Conservation (phyloP, 345 rosid species). For the Heritiera littoralis region DNA sequence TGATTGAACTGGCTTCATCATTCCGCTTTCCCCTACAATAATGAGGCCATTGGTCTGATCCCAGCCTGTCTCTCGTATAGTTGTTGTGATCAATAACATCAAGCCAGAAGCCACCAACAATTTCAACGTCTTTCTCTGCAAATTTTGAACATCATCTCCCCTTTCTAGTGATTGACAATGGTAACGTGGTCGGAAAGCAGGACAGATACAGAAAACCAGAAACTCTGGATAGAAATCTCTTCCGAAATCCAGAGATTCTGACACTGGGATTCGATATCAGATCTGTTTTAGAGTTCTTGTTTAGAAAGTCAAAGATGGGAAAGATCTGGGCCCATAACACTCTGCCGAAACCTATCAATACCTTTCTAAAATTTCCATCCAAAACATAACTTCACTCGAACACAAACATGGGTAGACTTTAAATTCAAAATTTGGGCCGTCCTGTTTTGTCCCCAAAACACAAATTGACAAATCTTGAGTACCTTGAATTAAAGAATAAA, state of each 20-base stretch:
- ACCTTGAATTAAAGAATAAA: not conserved
- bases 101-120: not conserved
- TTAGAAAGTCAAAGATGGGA: not conserved
- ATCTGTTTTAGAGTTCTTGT: not conserved
- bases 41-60: conserved; percentile 25
- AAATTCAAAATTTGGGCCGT: not conserved
- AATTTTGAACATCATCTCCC: not conserved
- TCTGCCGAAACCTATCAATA: not conserved
- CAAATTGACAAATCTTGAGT: not conserved
- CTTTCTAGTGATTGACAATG: not conserved
- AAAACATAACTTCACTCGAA: not conserved
- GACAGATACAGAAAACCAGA: not conserved
- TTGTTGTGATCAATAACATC: conserved; percentile 4
- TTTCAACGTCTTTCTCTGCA: not conserved
- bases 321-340: not conserved
- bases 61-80: conserved; percentile 15
- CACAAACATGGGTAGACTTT: not conserved
- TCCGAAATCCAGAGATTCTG: not conserved
- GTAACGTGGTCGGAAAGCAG: too few species aligned
- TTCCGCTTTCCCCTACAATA: conserved; percentile 22
- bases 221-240: not conserved
- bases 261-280: not conserved
- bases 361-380: not conserved
- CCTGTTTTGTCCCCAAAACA: not conserved
- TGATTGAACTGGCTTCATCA: conserved; percentile 19